These are phyloP conservation scores for Coemansia sp. DNA, from an alignment of 192 early-diverging fungal species.

Conservation along the genomic window DNA sequence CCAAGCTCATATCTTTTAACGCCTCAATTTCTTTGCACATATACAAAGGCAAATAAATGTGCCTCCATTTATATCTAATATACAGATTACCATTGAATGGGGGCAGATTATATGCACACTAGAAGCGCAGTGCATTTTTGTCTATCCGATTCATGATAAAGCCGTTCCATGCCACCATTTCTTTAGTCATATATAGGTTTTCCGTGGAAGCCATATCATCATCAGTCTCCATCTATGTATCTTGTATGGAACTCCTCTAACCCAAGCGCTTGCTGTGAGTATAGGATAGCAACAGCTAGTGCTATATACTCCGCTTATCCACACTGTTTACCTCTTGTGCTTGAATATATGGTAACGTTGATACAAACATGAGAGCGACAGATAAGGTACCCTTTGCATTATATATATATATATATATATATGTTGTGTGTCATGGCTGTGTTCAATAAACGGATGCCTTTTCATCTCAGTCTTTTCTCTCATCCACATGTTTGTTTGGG, in stretches of 20 bases:
- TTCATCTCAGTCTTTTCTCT: no score
- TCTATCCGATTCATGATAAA: background rate
- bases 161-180: constrained; percentile 3
- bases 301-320: no score
- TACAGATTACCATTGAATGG: background rate
- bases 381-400: no score
- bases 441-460: no score
- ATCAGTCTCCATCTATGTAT: background rate
- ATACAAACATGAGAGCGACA: no score
- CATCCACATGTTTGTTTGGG: no score
- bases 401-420: no score
- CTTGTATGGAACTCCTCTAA: background rate
- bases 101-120: background rate
- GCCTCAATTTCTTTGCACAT: constrained; percentile 22
- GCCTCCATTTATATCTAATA: background rate
- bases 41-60: constrained; percentile 3
- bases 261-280: no score
- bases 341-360: no score
- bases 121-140: background rate
- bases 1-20: constrained; percentile 14
- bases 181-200: background rate
- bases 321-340: no score
- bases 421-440: no score
- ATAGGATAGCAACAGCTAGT: no score
- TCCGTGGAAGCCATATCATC: background rate